Base-by-base conservation (phyloP, 2,329 filamentous ascomycete genomes). In the Colletotrichum agaves region DNA sequence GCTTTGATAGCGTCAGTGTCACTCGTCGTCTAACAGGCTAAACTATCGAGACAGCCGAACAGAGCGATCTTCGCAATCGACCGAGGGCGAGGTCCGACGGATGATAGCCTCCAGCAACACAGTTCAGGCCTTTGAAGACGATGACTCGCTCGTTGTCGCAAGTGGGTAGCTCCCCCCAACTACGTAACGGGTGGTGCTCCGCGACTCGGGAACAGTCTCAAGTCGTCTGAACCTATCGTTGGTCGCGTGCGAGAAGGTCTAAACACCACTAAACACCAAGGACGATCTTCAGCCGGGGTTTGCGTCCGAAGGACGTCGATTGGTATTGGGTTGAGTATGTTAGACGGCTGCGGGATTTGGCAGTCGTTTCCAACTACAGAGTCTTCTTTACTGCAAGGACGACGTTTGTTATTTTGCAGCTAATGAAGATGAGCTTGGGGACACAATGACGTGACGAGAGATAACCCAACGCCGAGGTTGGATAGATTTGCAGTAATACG, bases 221-320 rank as follows among this genome's bases (percentile, higher is more conserved):
- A 68, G 63, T 63, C 67, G 63, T 69, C 63, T 68, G 63, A 63
- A 63, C 39, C 59, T 41, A 21, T 41, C 7, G 5, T 47, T 23
- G 10, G 27, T 59, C 41, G 64, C 21, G 31, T 43, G 61, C 53
- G 23, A 33, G 63, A 56, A 57, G 57, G 41, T 52, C 27, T 62
- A 23, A 50, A 44, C 52, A 57, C 49, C 17, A 23, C 27, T 62
- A 23, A 50, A 44, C 52, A 57, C 49, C 17, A 23, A 33, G 27
- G 52, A 52, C 56, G 68, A 71, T 70, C 61, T 69, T 39, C 64
- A 53, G 41, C 68, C 55, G 55, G 70, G 70, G 53, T 52, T 56
- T 50, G 64, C 60, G 47, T 69, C 61, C 69, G 64, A 39, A 58
- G 64, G 17, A 11, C 43, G 52, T 61, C 15, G 43, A 56, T 37